Evolutionary conservation across 1,284 basidiomycete genomes (phyloP).

Genomic region (Amylostereum areolatum): DNA sequence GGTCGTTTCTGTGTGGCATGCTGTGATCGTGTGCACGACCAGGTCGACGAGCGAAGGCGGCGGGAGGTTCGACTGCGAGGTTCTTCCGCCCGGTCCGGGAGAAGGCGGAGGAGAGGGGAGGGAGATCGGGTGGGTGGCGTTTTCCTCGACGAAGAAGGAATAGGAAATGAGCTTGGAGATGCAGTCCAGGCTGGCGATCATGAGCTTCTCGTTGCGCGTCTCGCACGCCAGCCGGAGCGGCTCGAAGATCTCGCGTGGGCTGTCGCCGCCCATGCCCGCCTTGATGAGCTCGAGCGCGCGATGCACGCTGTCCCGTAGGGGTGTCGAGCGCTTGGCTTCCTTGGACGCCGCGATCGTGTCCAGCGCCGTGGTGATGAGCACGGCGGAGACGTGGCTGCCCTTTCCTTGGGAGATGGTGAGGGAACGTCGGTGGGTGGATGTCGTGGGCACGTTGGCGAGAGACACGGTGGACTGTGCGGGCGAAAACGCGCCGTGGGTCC

Average conservation of each 20-base stretch:
- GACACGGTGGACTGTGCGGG: conserved; percentile 10
- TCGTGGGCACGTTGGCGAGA: conserved; percentile 1
- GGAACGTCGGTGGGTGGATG: conserved; percentile 42
- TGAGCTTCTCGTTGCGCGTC: conserved; percentile 84
- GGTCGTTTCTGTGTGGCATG: conserved; percentile 84
- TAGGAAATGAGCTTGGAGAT: conserved; percentile 95
- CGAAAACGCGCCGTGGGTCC: neutral
- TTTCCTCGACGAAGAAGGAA: conserved; percentile 82
- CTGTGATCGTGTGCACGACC: conserved; percentile 89
- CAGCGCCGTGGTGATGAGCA: conserved; percentile 81
- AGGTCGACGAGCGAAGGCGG: conserved; percentile 79
- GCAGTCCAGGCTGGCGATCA: conserved; percentile 93
- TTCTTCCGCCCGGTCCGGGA: conserved; percentile 44
- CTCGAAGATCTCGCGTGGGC: conserved; percentile 85
- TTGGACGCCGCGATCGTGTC: conserved; percentile 85
- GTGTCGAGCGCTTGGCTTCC: conserved; percentile 80
- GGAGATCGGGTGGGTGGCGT: conserved; percentile 26
- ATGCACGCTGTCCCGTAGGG: conserved; percentile 79
- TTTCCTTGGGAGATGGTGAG: conserved; percentile 54
- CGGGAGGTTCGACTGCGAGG: conserved; percentile 45
- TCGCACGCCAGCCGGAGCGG: conserved; percentile 91
- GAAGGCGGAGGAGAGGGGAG: conserved; percentile 67
- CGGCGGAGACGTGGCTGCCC: conserved; percentile 68
- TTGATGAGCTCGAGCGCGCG: conserved; percentile 81
- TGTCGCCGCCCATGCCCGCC: conserved; percentile 61